A percentile compares a stretch with the other conserved stretches of the same genome.
Conservation (phyloP, 345 rosid genomes). For the Rubroshorea leprosula region DNA sequence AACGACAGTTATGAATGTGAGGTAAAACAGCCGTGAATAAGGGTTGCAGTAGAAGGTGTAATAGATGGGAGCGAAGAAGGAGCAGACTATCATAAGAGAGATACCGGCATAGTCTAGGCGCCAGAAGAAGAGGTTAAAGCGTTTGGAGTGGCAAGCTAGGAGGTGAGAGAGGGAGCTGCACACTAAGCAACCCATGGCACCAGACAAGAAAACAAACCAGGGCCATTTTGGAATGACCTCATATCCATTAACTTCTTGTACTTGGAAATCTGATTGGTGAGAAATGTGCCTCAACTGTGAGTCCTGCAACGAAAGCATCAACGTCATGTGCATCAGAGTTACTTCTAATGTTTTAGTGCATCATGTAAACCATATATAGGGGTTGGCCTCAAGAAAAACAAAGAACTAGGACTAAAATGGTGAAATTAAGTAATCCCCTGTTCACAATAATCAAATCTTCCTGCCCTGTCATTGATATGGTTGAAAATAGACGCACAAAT, state of each 20-base stretch:
- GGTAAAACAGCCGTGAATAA: conserved; percentile 50
- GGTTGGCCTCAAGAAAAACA: too few relatives aligned
- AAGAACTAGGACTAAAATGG: too few relatives aligned
- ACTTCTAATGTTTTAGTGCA: too few relatives aligned
- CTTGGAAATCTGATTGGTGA: conserved; percentile 19
- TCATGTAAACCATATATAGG: too few relatives aligned
- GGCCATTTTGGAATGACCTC: conserved; percentile 68
- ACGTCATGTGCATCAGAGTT: too few relatives aligned
- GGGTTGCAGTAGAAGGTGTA: conserved; percentile 79
- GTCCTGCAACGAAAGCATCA: too few relatives aligned
- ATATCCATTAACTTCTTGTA: conserved; percentile 24
- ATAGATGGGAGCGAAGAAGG: conserved; percentile 87
- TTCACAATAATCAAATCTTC: too few relatives aligned
- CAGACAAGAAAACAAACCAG: conserved; percentile 78
- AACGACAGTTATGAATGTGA: conserved; percentile 54
- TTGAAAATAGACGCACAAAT: too few relatives aligned
- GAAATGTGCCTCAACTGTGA: conserved; percentile 31
- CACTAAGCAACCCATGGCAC: conserved; percentile 80
- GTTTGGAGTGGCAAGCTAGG: conserved; percentile 80
- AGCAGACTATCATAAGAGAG: conserved; percentile 83
- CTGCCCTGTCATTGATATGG: too few relatives aligned
- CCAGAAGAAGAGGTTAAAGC: conserved; percentile 80
- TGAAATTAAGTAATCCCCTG: too few relatives aligned
- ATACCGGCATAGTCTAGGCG: conserved; percentile 92
- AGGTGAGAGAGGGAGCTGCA: conserved; percentile 95